Conservation (phyloP, 148 eudicot genomes). For the Linanthus parryae region DNA sequence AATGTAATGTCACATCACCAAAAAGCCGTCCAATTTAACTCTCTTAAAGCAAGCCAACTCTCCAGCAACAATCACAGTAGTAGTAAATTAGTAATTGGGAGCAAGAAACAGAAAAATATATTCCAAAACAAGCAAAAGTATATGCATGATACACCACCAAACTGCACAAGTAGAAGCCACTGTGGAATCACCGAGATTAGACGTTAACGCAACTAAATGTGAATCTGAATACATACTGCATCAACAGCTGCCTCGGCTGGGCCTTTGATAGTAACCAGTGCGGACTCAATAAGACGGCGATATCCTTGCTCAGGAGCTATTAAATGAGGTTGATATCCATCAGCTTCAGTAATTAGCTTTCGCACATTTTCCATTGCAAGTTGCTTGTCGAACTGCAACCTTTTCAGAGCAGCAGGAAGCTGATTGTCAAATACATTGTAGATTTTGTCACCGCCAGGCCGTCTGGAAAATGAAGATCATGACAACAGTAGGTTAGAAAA, state of each 20-base stretch:
- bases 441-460: constrained; percentile 68
- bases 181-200: too few species aligned
- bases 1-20: too few species aligned
- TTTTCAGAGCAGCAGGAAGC: constrained; percentile 67
- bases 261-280: constrained; percentile 50
- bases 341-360: constrained; percentile 58
- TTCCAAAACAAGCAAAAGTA: too few species aligned
- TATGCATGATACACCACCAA: too few species aligned
- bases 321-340: constrained; percentile 74
- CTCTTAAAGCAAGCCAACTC: too few species aligned
- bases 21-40: too few species aligned
- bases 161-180: too few species aligned
- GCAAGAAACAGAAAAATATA: too few species aligned
- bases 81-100: too few species aligned
- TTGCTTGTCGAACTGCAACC: constrained; percentile 68
- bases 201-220: too few species aligned
- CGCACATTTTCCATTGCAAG: constrained; percentile 56
- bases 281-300: constrained; percentile 63
- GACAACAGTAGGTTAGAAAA: too few species aligned
- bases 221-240: constrained; percentile 40
- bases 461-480: constrained; percentile 38
- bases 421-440: constrained; percentile 74
- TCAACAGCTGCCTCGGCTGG: constrained; percentile 79
- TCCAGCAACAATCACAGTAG: not conserved
- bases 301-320: constrained; percentile 81